phyloP scores from a whole-genome alignment of 805 yeast genomes.

The Candida sakaeoensis region DNA sequence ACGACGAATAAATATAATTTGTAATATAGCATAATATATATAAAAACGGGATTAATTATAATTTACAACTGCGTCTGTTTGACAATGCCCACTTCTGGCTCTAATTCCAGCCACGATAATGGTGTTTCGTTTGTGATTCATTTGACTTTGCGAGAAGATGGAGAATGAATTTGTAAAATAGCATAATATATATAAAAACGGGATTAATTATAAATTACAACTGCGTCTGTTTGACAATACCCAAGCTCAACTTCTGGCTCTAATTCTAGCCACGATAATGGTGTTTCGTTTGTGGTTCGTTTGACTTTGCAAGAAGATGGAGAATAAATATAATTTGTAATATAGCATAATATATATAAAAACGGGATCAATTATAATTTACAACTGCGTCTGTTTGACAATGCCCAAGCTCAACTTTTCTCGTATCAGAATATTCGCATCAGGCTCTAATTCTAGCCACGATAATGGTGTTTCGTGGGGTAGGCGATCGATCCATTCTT shows the following conservation, averaged over 20 bases:
- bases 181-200: background rate
- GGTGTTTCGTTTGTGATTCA: too few species aligned
- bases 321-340: too few species aligned
- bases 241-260: constrained; percentile 23
- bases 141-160: too few species aligned
- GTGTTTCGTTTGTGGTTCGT: too few species aligned
- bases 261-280: constrained; percentile 54
- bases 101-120: constrained; percentile 51
- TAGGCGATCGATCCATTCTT: constrained; percentile 48
- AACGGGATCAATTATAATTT: background rate
- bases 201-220: background rate
- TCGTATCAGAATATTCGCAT: constrained; percentile 34
- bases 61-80: background rate
- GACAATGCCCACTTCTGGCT: constrained; percentile 27
- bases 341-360: constrained; percentile 5
- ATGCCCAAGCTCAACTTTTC: constrained; percentile 19
- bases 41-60: background rate
- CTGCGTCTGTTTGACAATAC: constrained; percentile 11
- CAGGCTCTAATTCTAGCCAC: constrained; percentile 51
- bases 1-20: constrained; percentile 50
- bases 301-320: too few species aligned
- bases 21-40: constrained; percentile 8
- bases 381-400: constrained; percentile 6
- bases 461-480: constrained; percentile 52
- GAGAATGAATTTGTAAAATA: constrained; percentile 10